A percentile compares a stretch with the other conserved stretches of the same genome.
These are phyloP conservation scores for Linnemannia zychae DNA, from an alignment of 192 early-diverging fungal species.

Conservation along the genomic window DNA sequence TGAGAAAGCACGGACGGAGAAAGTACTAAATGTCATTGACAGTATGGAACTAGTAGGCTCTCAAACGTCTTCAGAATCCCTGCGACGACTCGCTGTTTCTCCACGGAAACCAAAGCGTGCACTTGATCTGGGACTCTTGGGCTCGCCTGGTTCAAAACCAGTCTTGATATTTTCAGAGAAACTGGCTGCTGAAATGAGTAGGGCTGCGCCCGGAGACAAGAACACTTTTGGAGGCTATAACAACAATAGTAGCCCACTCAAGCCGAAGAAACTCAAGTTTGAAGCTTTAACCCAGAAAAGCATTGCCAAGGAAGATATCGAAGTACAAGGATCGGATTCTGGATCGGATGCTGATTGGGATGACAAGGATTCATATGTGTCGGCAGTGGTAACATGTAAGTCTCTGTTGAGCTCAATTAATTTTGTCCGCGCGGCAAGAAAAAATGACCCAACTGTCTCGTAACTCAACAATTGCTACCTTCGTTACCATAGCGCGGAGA, in stretches of 20 bases:
- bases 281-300: background rate
- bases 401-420: background rate
- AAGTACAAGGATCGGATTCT: conserved; percentile 36
- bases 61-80: conserved; percentile 33
- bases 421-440: background rate
- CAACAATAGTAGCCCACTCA: background rate
- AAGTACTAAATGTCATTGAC: conserved; percentile 6
- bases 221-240: background rate
- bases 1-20: background rate
- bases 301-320: background rate
- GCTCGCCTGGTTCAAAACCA: background rate
- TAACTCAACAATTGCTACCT: background rate
- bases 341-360: conserved; percentile 51
- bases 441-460: background rate
- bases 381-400: background rate
- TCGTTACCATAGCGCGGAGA: background rate
- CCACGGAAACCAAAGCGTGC: conserved; percentile 27
- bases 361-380: background rate
- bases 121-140: background rate
- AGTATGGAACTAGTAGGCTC: conserved; percentile 11
- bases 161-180: conserved; percentile 24
- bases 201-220: background rate
- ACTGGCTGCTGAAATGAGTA: conserved; percentile 19
- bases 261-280: background rate
- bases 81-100: conserved; percentile 33